Evolutionary conservation across 345 rosid genomes (phyloP), one percentile per base, ranked within the genome.

Genomic region (Fremontodendron californicum): DNA sequence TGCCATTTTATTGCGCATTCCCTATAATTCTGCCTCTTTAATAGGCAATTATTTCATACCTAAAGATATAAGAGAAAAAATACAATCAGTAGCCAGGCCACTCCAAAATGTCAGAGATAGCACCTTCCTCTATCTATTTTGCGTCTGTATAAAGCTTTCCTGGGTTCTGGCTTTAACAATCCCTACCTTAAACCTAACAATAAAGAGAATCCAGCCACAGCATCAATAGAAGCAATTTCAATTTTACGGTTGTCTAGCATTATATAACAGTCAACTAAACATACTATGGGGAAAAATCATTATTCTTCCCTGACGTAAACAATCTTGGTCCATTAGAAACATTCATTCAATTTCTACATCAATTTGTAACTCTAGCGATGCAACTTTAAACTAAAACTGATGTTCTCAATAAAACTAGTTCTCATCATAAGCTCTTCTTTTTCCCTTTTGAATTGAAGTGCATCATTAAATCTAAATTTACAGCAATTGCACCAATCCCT

Each of bases 61-160:
- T 71, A 71, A 33, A 71, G 62, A 35, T 71, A 31, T 15, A 51
- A 51, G 40, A 33, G 19, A 61, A 71, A 71, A 49, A 33, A 11
- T 33, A n/a, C 62, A 71, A 71, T 71, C 62, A n/a, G n/a, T 51
- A 71, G n/a, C 45, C 75, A 51, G 45, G n/a, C 61, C 61, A 71
- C 75, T 49, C 74, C 52, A 46, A 49, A 31, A 49, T 71, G 45
- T 51, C 62, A 35, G 27, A 33, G 61, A 51, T n/a, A 71, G 9
- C 62, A 39, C 75, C 62, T 71, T 51, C 75, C 43, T 31, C 46
- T 19, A 51, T 35, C 61, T 51, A 71, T 70, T 18, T 48, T 70
- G 46, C 46, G 19, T 71, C 31, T 35, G 46, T 9, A 19, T 33
- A 51, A 5, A 46, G 31, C 61, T 71, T 71, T 52, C 62, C 75